Evolutionary conservation across 1,284 basidiomycete species (phyloP), one percentile per base, ranked within the genome.

Genomic region (Microbotryum intermedium): DNA sequence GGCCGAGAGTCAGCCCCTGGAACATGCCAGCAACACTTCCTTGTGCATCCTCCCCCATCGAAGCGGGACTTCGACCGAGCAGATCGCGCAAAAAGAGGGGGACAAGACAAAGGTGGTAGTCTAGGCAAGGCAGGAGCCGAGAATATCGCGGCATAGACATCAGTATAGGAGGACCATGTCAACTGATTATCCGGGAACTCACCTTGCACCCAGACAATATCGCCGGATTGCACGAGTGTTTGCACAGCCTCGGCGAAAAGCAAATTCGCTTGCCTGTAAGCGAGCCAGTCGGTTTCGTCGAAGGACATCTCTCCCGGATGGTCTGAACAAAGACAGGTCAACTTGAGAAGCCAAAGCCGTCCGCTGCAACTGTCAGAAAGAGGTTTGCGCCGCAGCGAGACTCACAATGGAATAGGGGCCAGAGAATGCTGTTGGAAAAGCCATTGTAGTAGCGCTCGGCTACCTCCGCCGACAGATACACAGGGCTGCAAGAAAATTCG

Each of bases 391-490:
- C 11, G 34, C 34, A 39, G 21, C 13, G 20, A 30, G 34, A 44
- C 61, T 48, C 10, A 63, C 66, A 99, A 76, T 99, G 94, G 81
- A 98, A 97, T 51, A 99, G 80, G 1, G 94, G 94, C 94, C 94
- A 99, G 45, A 99, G 84, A 76, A 99, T 98, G 53, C 91, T 95
- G 79, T 99, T 99, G 68, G 91, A 93, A 81, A 99, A 98, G n/a
- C 77, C 77, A 56, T 97, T 98, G 80, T 98, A 99, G 76, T 97
- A 94, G 58, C 87, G 83, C 76, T 99, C 95, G 16, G 95, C 94
- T 64, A 99, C 82, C 69, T 97, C 94, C 73, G 97, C 94, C 60
- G 90, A 87, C 70, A 99, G 85, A 79, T 97, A 97, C 69, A 99
- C 95, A 20, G 94, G 92, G 74, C 92, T 88, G 76, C 95, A 99